A percentile compares a stretch with the other conserved stretches of the same genome.
phyloP scores from a whole-genome alignment of 2,329 filamentous ascomycete species.

The Talaromyces sp. region DNA sequence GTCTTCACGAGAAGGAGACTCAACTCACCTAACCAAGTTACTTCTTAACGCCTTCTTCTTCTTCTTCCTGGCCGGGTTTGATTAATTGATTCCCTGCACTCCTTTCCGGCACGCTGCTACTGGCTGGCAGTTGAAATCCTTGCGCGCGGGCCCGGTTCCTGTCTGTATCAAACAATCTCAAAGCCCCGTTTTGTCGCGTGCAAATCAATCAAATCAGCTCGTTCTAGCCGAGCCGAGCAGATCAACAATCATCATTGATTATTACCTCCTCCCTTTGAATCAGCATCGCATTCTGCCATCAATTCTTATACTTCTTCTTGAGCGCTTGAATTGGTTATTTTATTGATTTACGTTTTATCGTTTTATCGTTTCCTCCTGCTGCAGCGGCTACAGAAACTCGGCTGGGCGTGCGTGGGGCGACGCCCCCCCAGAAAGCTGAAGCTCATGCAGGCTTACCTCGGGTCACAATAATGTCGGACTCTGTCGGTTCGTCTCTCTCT shows the following conservation, averaged over 20 bases:
- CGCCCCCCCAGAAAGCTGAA: constrained; percentile 19
- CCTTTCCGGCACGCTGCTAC: not conserved
- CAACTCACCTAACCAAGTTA: not conserved
- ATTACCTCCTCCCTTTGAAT: not conserved
- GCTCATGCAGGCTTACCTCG: constrained; percentile 29
- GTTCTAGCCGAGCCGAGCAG: not conserved
- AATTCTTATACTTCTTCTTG: not conserved
- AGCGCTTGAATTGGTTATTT: not conserved
- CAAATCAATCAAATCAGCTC: not conserved
- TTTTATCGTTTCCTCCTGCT: not conserved
- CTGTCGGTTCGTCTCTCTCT: constrained; percentile 35
- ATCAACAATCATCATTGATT: not conserved
- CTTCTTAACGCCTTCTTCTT: not conserved
- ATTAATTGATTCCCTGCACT: not conserved
- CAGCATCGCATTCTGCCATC: not conserved
- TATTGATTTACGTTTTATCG: not conserved
- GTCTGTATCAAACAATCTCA: not conserved
- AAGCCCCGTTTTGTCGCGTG: not conserved
- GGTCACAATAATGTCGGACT: constrained; percentile 43
- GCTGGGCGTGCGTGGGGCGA: constrained; percentile 7
- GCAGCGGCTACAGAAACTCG: not conserved
- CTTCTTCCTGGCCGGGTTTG: not conserved
- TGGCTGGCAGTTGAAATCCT: not conserved
- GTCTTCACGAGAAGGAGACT: not conserved
- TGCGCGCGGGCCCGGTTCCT: too few species aligned